A percentile compares a stretch with the other conserved stretches of the same genome.
phyloP scores from a whole-genome alignment of 2,329 filamentous ascomycete genomes.

The Penicillium paneum region DNA sequence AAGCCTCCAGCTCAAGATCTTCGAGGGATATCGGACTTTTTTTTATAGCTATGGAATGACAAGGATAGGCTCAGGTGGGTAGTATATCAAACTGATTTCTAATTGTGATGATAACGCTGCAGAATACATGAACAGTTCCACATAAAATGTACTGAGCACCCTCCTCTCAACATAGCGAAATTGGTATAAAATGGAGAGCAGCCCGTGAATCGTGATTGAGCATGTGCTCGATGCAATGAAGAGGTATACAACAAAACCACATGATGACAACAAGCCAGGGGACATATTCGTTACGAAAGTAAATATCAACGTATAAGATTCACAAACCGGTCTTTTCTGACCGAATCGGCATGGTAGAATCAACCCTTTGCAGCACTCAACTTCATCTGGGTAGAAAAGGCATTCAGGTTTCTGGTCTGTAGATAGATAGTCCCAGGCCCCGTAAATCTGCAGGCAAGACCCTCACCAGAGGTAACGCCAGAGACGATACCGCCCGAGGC shows the following conservation, averaged over 20 bases:
- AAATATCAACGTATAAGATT: background rate
- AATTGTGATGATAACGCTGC: background rate
- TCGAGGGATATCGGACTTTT: background rate
- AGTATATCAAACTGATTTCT: background rate
- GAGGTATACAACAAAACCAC: background rate
- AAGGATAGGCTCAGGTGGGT: background rate
- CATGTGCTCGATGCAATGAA: background rate
- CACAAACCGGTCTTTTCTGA: too few relatives aligned
- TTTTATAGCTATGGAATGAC: background rate
- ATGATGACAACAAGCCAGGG: background rate
- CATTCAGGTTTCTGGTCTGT: slow-evolving; percentile 81
- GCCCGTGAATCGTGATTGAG: background rate
- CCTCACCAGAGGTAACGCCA: slow-evolving; percentile 76
- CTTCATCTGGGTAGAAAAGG: slow-evolving; percentile 55
- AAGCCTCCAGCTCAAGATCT: background rate
- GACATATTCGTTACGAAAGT: background rate
- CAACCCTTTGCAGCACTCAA: slow-evolving; percentile 35
- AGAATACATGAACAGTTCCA: background rate
- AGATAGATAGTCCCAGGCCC: slow-evolving; percentile 87
- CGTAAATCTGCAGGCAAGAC: slow-evolving; percentile 89
- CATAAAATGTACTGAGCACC: background rate
- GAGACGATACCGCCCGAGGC: slow-evolving; percentile 91
- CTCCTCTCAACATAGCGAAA: background rate
- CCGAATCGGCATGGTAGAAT: background rate
- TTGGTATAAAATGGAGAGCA: slow-evolving; percentile 1